Conservation (phyloP, 2,329 filamentous ascomycete species). For the Trichoderma citrinoviride region DNA sequence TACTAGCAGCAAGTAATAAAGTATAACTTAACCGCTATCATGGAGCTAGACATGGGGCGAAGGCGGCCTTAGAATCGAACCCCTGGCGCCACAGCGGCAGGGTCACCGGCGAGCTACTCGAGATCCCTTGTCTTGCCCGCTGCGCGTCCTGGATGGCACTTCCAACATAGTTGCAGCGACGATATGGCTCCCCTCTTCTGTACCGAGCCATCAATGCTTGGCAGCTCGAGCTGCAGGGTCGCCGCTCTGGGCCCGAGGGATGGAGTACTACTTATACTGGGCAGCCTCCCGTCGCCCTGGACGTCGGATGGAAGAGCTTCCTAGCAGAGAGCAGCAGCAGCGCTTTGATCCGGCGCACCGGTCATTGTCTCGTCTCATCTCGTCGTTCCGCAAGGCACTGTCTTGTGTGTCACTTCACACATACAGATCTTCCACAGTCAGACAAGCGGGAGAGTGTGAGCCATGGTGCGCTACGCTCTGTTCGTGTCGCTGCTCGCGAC, state of each 20-base stretch:
- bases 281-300: neutral
- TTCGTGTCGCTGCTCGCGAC: slow-evolving; percentile 23
- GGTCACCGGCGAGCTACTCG: neutral
- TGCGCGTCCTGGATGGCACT: neutral
- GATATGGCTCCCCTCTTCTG: neutral
- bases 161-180: neutral
- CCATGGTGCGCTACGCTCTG: slow-evolving; percentile 22
- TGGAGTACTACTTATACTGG: slow-evolving; percentile 4
- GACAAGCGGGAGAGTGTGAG: neutral
- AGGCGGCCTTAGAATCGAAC: neutral
- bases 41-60: slow-evolving; percentile 8
- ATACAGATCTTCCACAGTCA: neutral
- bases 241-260: neutral
- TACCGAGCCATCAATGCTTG: neutral
- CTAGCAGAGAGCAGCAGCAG: neutral
- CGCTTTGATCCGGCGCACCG: neutral
- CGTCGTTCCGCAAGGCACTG: neutral
- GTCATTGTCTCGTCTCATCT: slow-evolving; percentile 3
- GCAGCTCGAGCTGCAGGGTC: slow-evolving; percentile 6
- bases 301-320: neutral
- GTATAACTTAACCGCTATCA: slow-evolving; percentile 1
- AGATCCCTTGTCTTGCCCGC: slow-evolving; percentile 4
- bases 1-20: no score
- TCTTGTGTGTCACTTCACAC: neutral
- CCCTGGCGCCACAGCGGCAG: slow-evolving; percentile 9